Base-by-base conservation (phyloP, 805 yeast species). In the Wickerhamomyces chambardii region DNA sequence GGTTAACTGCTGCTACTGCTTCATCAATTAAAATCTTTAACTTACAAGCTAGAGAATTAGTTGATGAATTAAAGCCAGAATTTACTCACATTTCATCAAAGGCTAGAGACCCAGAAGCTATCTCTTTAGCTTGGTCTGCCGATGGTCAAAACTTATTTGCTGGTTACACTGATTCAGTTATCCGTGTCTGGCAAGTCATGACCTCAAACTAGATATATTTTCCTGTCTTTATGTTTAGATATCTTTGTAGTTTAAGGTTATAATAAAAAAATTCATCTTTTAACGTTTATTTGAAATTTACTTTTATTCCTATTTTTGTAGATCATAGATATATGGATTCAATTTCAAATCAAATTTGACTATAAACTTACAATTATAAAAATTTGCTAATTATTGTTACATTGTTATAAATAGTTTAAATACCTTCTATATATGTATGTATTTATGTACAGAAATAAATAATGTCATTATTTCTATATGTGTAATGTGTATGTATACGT, bases 151-250 rank as follows among this genome's bases (percentile, higher is more conserved):
- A 83, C 83, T 79, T 92, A 72, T 92, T 86, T 68, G 95, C 97
- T 59, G 99, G 99, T 79, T 92, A 92, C 96, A 89, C 97, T 63
- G 99, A 92, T 74, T 85, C 85, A 78, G 78, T 84, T 66, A 90
- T 92, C 79, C 90, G 99, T 77, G 99, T 92, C 71, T 92, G 98
- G 98, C 97, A 92, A 82, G 96, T 92, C 60, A 92, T 92, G 97
- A 85, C 94, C 73, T 24, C 27, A 24, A 24, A 24, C 27, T 24
- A 24, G n/a, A 14, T 24, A 8, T 10, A 8, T 21, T 21, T 10
- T 21, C 7, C 24, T 21, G 10, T n/a, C n/a, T 19, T 19, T 19
- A 70, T 80, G 50, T 58, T 61, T 47, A 61, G 59, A 55, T 42
- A 11, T 11, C 12, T 24, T 8, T 12, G 27, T 8, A 8, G 27